These are phyloP conservation scores for Nidularia pulvinata DNA, from an alignment of 768 basidiomycete species.

Conservation along the genomic window DNA sequence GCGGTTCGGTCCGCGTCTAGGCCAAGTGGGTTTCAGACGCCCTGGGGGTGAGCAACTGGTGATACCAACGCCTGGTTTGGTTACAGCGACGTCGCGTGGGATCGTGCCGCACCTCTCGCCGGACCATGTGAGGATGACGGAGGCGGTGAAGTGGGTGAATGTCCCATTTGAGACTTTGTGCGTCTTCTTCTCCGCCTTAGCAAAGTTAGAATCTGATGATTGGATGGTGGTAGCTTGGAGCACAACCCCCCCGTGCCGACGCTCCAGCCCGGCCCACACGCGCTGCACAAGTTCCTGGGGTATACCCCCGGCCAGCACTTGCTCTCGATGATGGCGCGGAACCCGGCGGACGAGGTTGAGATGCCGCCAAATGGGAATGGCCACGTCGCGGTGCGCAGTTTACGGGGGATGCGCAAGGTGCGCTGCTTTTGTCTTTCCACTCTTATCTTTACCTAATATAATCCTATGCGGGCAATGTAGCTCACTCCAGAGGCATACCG, in stretches of 20 bases:
- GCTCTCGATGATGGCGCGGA: constrained; percentile 59
- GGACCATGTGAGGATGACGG: constrained; percentile 49
- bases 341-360: constrained; percentile 62
- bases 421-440: constrained; percentile 4
- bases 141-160: constrained; percentile 61
- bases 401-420: constrained; percentile 76
- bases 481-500: constrained; percentile 57
- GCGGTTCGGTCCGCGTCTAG: constrained; percentile 32
- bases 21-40: constrained; percentile 22
- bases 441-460: background rate
- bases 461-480: constrained; percentile 24
- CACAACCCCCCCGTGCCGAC: constrained; percentile 67
- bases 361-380: constrained; percentile 75
- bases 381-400: constrained; percentile 53
- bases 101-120: constrained; percentile 72
- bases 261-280: constrained; percentile 44
- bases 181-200: constrained; percentile 22
- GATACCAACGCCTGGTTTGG: constrained; percentile 60
- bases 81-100: constrained; percentile 71
- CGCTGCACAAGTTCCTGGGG: constrained; percentile 70
- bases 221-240: constrained; percentile 47
- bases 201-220: background rate
- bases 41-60: constrained; percentile 18
- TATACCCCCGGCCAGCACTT: constrained; percentile 47
- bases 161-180: constrained; percentile 85